Evolutionary conservation across 495 filamentous ascomycete genomes (phyloP), one percentile per base, ranked within the genome.

Genomic region (Penicillium egyptiacum): DNA sequence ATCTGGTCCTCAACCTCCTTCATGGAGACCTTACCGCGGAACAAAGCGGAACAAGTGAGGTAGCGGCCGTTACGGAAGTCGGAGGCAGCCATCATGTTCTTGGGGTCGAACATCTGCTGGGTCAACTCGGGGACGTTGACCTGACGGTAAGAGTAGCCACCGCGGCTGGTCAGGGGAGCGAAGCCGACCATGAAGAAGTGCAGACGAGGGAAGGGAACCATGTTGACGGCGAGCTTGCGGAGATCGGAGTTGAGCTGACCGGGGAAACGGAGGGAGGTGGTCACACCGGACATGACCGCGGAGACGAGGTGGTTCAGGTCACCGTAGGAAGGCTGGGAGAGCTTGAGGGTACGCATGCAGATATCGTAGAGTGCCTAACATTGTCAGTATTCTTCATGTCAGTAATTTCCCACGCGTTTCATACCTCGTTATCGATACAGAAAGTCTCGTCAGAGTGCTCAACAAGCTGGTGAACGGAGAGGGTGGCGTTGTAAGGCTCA

Each of bases 161-260:
- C 91, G 76, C 94, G 91, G 84, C 89, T 93, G 73, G 94, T 99
- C 64, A 99, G 86, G 73, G 94, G 94, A 75, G 94, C 93, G 77
- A 99, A 99, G 74, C 94, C 94, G 74, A 99, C 95, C 94, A 99
- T 99, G 88, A 99, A 99, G 89, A 99, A 99, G 80, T 99, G 94
- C 53, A 99, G 90, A 89, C 94, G 94, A 69, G 94, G 94, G 88
- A 99, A 99, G 57, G 94, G 94, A 82, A 99, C 94, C 94, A 99
- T 99, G 90, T 99, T 99, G 80, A 99, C 94, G 67, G 94, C 94
- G 70, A 98, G 82, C 83, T 99, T 99, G 81, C 94, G 91, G 62
- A 99, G 90, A 80, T 99, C 94, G 65, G 95, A 98, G 88, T 99
- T 99, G 59, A 99, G 89, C 84, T 99, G 94, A 70, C 94, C 94